Conservation (phyloP, 176 grass and related monocot species). For the Panicum miliaceum region DNA sequence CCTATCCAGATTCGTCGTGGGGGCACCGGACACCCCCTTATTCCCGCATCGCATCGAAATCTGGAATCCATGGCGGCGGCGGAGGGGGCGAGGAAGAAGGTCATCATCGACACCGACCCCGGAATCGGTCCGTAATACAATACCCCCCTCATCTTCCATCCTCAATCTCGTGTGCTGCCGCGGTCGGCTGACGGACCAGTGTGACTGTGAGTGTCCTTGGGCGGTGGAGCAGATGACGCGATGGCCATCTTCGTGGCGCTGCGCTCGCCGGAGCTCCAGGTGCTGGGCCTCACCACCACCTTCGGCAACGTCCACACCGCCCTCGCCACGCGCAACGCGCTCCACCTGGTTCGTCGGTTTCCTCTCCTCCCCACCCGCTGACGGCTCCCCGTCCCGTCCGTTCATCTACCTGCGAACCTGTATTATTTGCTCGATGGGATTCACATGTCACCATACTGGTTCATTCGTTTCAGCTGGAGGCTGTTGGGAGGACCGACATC, state of each 20-base stretch:
- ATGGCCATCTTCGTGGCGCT: slow-evolving; percentile 98
- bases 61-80: slow-evolving; percentile 10
- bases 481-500: slow-evolving; percentile 71
- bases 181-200: neutral
- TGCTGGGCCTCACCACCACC: slow-evolving; percentile 88
- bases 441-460: neutral
- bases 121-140: slow-evolving; percentile 57
- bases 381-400: neutral
- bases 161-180: neutral
- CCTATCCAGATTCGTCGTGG: slow-evolving; percentile 21
- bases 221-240: slow-evolving; percentile 67
- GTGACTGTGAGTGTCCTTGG: neutral
- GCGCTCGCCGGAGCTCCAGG: slow-evolving; percentile 84
- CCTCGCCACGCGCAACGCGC: slow-evolving; percentile 86
- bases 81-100: slow-evolving; percentile 55
- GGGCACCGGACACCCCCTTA: neutral
- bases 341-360: slow-evolving; percentile 64
- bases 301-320: slow-evolving; percentile 90
- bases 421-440: neutral
- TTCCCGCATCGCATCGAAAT: neutral
- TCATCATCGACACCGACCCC: slow-evolving; percentile 83
- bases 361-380: neutral
- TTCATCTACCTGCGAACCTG: neutral
- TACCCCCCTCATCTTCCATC: too few relatives aligned
- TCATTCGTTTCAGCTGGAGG: slow-evolving; percentile 67